Evolutionary conservation across 345 rosid genomes (phyloP).

Genomic region (Pseudoturritis turrita): DNA sequence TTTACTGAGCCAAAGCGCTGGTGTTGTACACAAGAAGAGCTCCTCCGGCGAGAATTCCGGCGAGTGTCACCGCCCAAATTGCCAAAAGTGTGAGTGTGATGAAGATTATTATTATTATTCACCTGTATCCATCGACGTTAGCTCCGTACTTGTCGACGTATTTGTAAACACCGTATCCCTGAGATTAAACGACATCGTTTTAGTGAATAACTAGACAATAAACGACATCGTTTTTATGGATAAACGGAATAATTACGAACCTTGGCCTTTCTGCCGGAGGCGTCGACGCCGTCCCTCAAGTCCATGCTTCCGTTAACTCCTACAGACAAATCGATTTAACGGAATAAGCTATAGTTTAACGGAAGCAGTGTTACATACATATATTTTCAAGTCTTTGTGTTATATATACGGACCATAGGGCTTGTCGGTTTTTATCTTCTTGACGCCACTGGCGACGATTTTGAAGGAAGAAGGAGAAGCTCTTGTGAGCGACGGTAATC

Average conservation of each 20-base stretch:
- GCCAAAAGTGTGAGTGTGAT: constrained; percentile 43
- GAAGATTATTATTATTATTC: background rate
- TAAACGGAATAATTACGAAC: constrained; percentile 18
- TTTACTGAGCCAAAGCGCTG: constrained; percentile 87
- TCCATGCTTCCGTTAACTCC: constrained; percentile 77
- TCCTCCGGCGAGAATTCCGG: constrained; percentile 78
- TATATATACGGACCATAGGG: constrained; percentile 52
- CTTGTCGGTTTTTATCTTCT: constrained; percentile 79
- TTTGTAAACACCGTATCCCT: constrained; percentile 99
- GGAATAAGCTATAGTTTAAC: background rate
- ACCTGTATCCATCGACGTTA: constrained; percentile 97
- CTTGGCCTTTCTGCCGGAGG: constrained; percentile 82
- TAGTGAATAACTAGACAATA: background rate
- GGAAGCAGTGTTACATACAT: background rate
- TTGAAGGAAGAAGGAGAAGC: constrained; percentile 49
- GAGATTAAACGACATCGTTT: constrained; percentile 2
- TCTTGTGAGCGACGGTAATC: constrained; percentile 62
- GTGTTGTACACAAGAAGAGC: constrained; percentile 95
- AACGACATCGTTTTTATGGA: background rate
- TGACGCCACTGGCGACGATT: constrained; percentile 51
- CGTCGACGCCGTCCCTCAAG: constrained; percentile 69
- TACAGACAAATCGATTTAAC: constrained; percentile 4
- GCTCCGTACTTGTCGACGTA: constrained; percentile 95
- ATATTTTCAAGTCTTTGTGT: background rate
- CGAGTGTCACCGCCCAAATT: constrained; percentile 89